Evolutionary conservation across 257 asterid genomes (phyloP).

Genomic region (Knoxia roxburghii): DNA sequence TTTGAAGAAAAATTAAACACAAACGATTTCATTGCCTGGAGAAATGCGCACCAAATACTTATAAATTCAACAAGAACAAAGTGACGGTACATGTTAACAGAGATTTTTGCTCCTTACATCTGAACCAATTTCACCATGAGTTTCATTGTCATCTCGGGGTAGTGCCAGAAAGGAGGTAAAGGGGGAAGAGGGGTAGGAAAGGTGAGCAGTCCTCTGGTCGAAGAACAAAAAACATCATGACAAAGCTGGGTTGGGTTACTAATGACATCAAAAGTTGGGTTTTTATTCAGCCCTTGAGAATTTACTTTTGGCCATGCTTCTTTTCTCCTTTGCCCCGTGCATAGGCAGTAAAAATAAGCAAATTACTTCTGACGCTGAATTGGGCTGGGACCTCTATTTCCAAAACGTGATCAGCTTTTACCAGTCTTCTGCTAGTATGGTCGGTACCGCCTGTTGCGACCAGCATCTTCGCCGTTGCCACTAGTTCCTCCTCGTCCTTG

Average conservation of each 20-base stretch:
- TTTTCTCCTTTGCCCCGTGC: neutral
- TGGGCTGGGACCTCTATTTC: neutral
- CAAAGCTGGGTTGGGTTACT: neutral
- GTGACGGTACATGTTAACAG: too few relatives aligned
- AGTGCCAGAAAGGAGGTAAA: neutral
- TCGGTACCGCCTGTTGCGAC: constrained; percentile 66
- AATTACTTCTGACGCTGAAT: neutral
- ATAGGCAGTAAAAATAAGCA: neutral
- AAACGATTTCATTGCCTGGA: too few relatives aligned
- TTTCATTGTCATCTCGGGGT: neutral
- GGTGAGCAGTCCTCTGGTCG: neutral
- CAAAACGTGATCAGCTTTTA: constrained; percentile 24
- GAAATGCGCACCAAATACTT: too few relatives aligned
- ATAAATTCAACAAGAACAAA: too few relatives aligned
- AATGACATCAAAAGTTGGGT: constrained; percentile 6
- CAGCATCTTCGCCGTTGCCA: constrained; percentile 46
- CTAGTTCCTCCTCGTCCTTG: constrained; percentile 54
- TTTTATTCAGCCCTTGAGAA: constrained; percentile 9
- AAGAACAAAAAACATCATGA: neutral
- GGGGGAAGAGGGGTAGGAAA: neutral
- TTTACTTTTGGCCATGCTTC: constrained; percentile 1
- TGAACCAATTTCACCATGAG: too few relatives aligned
- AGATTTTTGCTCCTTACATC: too few relatives aligned
- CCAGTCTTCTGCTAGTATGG: constrained; percentile 52
- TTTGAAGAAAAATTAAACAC: too few relatives aligned